Conservation (phyloP, 2,329 filamentous ascomycete genomes). For the Trichoderma hamatum region DNA sequence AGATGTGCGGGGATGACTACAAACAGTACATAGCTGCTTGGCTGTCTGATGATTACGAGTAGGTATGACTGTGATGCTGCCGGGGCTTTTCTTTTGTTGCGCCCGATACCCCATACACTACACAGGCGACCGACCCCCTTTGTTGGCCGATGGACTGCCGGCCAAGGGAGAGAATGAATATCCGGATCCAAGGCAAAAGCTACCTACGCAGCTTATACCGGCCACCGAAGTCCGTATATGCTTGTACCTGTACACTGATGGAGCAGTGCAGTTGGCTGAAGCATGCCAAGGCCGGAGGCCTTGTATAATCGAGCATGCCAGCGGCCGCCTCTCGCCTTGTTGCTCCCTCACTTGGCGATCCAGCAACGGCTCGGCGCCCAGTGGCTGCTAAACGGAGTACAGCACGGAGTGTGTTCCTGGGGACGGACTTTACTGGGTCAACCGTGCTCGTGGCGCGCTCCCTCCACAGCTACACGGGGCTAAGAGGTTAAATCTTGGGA, state of each 20-base stretch:
- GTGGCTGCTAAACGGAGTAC: background rate
- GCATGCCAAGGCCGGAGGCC: background rate
- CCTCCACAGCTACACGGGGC: background rate
- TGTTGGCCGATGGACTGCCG: conserved; percentile 2
- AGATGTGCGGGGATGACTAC: conserved; percentile 10
- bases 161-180: background rate
- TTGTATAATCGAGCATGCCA: background rate
- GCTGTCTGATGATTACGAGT: background rate
- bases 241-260: background rate
- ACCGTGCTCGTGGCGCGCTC: background rate
- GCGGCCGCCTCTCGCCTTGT: background rate
- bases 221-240: background rate
- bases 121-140: background rate
- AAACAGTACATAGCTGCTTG: background rate
- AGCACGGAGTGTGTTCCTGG: background rate
- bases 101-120: background rate
- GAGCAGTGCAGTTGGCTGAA: background rate
- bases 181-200: background rate
- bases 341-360: background rate
- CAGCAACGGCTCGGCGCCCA: background rate
- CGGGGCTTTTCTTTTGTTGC: background rate
- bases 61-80: background rate
- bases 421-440: background rate
- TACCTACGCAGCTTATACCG: background rate
- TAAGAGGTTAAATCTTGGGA: background rate